Conservation (phyloP, 106 monocot species). For the Phalaenopsis aphrodite region DNA sequence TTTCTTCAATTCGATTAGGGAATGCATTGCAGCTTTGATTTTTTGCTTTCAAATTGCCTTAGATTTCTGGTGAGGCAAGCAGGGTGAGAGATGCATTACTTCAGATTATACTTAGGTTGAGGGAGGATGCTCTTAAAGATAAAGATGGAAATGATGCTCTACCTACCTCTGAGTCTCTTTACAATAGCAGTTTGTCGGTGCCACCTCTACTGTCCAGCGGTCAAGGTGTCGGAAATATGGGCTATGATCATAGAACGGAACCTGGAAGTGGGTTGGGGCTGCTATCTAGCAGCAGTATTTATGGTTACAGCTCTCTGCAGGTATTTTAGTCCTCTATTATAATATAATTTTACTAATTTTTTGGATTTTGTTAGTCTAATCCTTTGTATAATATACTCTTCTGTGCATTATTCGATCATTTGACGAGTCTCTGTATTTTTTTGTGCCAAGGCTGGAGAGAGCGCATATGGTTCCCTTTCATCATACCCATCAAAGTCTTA, state of each 20-base stretch:
- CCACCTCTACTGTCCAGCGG: slow-evolving; percentile 37
- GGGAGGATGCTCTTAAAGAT: slow-evolving; percentile 71
- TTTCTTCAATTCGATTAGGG: not conserved
- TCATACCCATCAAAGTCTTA: slow-evolving; percentile 61
- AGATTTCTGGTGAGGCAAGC: slow-evolving; percentile 72
- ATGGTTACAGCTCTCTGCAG: slow-evolving; percentile 65
- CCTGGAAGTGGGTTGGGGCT: slow-evolving; percentile 38
- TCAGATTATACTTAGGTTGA: slow-evolving; percentile 74
- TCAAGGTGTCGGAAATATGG: slow-evolving; percentile 27
- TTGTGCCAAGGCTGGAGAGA: slow-evolving; percentile 47
- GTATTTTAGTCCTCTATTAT: slow-evolving; percentile 17
- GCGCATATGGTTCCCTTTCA: slow-evolving; percentile 45
- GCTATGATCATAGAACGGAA: slow-evolving; percentile 69
- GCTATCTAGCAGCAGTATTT: slow-evolving; percentile 39
- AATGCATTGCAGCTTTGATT: not conserved
- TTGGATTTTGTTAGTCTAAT: not conserved
- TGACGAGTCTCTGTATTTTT: not conserved
- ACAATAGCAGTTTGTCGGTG: slow-evolving; percentile 29
- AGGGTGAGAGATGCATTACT: slow-evolving; percentile 69
- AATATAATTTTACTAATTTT: not conserved
- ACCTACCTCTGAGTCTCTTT: slow-evolving; percentile 30
- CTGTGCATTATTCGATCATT: not conserved
- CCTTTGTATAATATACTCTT: not conserved
- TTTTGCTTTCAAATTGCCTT: not conserved
- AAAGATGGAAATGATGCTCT: slow-evolving; percentile 35